A percentile compares a stretch with the other conserved stretches of the same genome.
phyloP scores from a whole-genome alignment of 495 filamentous ascomycete genomes.

The Extremus antarcticus region DNA sequence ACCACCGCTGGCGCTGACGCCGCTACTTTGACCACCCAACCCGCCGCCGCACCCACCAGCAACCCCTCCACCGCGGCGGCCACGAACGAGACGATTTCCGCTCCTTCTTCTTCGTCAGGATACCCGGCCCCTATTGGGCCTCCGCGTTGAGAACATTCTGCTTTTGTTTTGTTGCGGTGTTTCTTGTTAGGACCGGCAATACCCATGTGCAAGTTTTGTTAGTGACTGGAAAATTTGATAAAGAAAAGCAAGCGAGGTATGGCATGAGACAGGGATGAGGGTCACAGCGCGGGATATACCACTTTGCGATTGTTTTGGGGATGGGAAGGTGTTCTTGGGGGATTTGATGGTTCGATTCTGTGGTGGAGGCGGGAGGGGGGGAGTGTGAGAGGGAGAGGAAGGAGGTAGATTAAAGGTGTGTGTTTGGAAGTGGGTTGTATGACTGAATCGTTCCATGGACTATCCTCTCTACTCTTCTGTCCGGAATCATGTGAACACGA shows the following conservation, averaged over 20 bases:
- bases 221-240: neutral
- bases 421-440: neutral
- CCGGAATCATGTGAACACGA: slow-evolving; percentile 43
- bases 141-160: slow-evolving; percentile 13
- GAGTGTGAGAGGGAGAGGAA: no score
- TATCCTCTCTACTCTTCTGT: no score
- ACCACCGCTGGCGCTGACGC: neutral
- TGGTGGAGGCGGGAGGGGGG: no score
- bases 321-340: neutral
- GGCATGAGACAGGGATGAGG: neutral
- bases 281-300: slow-evolving; percentile 17
- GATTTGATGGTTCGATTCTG: no score
- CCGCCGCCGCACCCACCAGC: neutral
- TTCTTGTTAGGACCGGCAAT: slow-evolving; percentile 4
- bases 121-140: slow-evolving; percentile 36
- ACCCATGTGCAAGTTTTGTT: slow-evolving; percentile 12
- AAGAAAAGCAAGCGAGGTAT: neutral
- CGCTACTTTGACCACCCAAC: neutral
- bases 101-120: slow-evolving; percentile 26
- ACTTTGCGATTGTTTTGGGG: slow-evolving; percentile 8
- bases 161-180: slow-evolving; percentile 5
- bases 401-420: neutral
- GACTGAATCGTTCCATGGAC: no score
- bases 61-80: neutral
- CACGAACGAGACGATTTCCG: neutral